These are phyloP conservation scores for Castanea crenata DNA, from an alignment of 306 rosid genomes.

Conservation along the genomic window DNA sequence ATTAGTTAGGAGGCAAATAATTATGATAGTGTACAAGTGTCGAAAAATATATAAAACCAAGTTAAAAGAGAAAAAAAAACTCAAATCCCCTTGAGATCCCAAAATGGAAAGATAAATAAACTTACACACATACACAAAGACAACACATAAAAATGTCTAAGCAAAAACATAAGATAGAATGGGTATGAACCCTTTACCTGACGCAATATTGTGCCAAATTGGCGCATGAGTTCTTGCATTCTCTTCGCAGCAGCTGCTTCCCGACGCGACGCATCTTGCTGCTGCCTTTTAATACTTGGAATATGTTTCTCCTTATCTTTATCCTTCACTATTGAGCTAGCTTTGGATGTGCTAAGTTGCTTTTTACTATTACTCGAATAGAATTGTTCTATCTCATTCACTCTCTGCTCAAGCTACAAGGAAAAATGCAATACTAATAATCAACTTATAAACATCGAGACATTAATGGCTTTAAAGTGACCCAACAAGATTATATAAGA, in stretches of 20 bases:
- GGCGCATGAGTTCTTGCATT: conserved; percentile 94
- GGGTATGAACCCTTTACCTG: conserved; percentile 46
- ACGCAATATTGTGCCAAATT: conserved; percentile 75
- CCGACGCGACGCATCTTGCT: conserved; percentile 69
- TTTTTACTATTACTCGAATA: conserved; percentile 38
- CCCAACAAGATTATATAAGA: neutral
- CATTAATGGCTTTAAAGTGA: conserved; percentile 10
- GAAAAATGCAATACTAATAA: conserved; percentile 6
- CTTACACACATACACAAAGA: neutral
- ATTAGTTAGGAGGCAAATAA: neutral
- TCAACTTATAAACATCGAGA: conserved; percentile 6
- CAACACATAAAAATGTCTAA: conserved; percentile 8
- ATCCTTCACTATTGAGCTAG: conserved; percentile 53
- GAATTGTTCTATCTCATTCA: conserved; percentile 58
- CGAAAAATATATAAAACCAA: neutral
- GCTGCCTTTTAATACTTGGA: conserved; percentile 76
- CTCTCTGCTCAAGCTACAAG: conserved; percentile 70
- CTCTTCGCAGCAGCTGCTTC: conserved; percentile 82
- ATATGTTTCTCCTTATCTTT: conserved; percentile 67
- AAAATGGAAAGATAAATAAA: neutral
- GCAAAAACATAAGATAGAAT: neutral
- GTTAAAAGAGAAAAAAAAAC: neutral
- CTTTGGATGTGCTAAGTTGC: conserved; percentile 47
- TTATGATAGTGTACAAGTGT: neutral
- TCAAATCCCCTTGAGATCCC: neutral